Evolutionary conservation across 768 basidiomycete species (phyloP).

Genomic region (Pleurotus tuber-regium): DNA sequence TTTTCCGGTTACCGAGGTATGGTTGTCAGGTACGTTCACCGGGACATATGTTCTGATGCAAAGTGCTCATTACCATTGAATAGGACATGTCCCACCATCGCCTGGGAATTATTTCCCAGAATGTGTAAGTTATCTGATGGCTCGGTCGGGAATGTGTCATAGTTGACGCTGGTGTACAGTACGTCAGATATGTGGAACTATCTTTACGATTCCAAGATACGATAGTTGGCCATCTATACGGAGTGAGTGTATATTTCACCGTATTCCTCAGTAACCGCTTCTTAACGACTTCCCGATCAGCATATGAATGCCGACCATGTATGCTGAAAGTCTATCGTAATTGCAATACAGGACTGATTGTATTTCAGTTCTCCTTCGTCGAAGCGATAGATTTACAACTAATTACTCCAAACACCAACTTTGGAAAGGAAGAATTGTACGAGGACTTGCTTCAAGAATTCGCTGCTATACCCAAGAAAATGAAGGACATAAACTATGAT

Average conservation of each 20-base stretch:
- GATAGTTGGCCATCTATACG: constrained; percentile 82
- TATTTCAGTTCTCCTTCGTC: constrained; percentile 52
- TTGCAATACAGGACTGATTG: constrained; percentile 12
- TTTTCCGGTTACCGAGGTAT: constrained; percentile 19
- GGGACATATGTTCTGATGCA: constrained; percentile 9
- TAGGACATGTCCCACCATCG: constrained; percentile 87
- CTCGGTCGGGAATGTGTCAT: constrained; percentile 11
- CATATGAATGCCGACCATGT: constrained; percentile 88
- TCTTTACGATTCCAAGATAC: constrained; percentile 85
- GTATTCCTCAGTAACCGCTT: background rate
- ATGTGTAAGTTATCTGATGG: constrained; percentile 55
- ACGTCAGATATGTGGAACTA: constrained; percentile 69
- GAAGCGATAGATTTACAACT: constrained; percentile 54
- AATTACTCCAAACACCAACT: constrained; percentile 11
- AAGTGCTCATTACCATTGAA: constrained; percentile 23
- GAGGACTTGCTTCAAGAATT: constrained; percentile 66
- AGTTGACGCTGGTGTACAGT: constrained; percentile 31
- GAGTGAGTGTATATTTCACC: constrained; percentile 40
- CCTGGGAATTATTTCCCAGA: constrained; percentile 79
- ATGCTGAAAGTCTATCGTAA: constrained; percentile 21
- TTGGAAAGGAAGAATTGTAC: constrained; percentile 40
- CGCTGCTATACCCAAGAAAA: constrained; percentile 50
- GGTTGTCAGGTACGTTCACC: constrained; percentile 38
- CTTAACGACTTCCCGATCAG: constrained; percentile 27
- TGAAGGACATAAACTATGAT: constrained; percentile 52